phyloP scores from a whole-genome alignment of 805 yeast genomes.

The Candida verbasci region DNA sequence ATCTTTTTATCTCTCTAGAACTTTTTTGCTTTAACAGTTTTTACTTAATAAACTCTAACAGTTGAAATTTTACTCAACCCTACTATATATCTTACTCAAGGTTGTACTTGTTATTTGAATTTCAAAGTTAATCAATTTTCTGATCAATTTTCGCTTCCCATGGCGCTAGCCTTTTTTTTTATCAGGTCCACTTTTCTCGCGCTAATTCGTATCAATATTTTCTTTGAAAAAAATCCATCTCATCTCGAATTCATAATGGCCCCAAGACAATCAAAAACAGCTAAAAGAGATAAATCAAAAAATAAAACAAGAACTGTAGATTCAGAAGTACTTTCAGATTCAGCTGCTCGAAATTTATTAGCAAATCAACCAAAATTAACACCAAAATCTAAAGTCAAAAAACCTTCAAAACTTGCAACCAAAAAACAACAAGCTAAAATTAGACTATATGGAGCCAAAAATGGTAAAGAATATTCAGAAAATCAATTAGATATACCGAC shows the following conservation, averaged over 20 bases:
- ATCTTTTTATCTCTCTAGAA: too few relatives aligned
- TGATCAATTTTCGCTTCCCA: too few relatives aligned
- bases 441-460: slow-evolving; percentile 64
- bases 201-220: background rate
- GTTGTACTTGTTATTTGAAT: too few relatives aligned
- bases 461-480: slow-evolving; percentile 59
- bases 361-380: slow-evolving; percentile 56
- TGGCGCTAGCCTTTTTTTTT: too few relatives aligned
- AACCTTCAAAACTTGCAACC: slow-evolving; percentile 46
- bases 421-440: slow-evolving; percentile 64
- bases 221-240: background rate
- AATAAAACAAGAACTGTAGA: slow-evolving; percentile 54
- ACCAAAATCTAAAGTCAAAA: slow-evolving; percentile 50
- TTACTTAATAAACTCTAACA: background rate
- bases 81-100: too few relatives aligned
- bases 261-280: slow-evolving; percentile 55
- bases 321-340: slow-evolving; percentile 63
- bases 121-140: too few relatives aligned
- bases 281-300: slow-evolving; percentile 51
- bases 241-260: slow-evolving; percentile 36
- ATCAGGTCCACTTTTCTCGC: too few relatives aligned
- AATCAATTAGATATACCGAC: slow-evolving; percentile 76
- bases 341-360: slow-evolving; percentile 64
- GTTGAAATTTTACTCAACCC: too few relatives aligned
- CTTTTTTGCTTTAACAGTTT: too few relatives aligned